Base-by-base conservation (phyloP, 257 asterid species). In the Solanum clarkiae region DNA sequence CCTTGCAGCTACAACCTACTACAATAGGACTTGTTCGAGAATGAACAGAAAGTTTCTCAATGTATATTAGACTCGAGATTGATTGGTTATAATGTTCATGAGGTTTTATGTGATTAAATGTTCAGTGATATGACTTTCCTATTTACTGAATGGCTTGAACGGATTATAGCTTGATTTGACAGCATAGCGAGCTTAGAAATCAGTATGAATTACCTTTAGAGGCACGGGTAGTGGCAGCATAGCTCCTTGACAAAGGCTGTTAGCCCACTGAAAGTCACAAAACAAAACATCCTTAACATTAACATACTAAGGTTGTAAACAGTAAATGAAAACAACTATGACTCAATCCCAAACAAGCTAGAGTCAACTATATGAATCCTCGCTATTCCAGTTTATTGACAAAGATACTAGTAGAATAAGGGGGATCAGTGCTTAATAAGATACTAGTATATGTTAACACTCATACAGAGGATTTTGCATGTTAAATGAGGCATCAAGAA, bases 211-310 rank as follows among this genome's bases (percentile, higher is more conserved):
- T 83, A 96, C 99, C 98, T 93, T 96, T 17, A 96, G 91, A 71
- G 99, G 98, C 89, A 91, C n/a, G 0, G 97, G 95, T 80, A 96
- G 94, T 59, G 99, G 99, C 90, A 96, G 69, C 86, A 90, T 93
- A 80, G 99, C 96, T 82, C 98, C 98, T 88, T 96, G 99, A 93
- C 94, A 88, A 18, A 96, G 91, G 85, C 98, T 96, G 92, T 94
- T 96, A 8, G 96, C 98, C 98, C 98, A 96, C 99, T 94, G 98
- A 54, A 87, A 82, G 10, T 54, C 86, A 85, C 20, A 83, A 81
- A 49, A 20, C 24, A 29, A 84, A 80, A 40, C 36, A 55, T 47
- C 9, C 71, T 68, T 63, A 69, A 2, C 22, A 24, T 49, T 72
- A 77, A 77, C 82, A 77, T 60, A 60, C 16, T 60, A 60, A 59